Conservation (phyloP, 345 rosid species). For the Microcos paniculata region DNA sequence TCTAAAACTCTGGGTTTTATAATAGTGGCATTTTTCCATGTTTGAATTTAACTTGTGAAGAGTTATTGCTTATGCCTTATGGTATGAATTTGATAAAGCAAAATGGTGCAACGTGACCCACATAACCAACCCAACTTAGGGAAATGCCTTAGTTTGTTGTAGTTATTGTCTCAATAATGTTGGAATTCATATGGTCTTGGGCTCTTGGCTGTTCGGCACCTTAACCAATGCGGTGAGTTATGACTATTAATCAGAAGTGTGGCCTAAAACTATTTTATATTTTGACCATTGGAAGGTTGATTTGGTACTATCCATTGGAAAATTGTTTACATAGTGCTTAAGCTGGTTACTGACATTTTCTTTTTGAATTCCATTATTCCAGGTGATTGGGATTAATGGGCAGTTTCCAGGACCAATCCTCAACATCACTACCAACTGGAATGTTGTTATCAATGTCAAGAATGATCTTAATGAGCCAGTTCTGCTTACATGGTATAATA, state of each 20-base stretch:
- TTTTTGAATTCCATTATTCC: neutral
- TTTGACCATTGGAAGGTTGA: neutral
- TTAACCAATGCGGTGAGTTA: neutral
- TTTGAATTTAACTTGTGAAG: neutral
- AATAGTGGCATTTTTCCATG: neutral
- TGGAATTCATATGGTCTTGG: neutral
- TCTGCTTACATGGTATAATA: conserved; percentile 69
- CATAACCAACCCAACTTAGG: too few relatives aligned
- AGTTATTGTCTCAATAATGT: neutral
- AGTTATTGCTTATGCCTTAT: neutral
- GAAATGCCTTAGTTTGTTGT: neutral
- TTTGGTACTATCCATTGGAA: too few relatives aligned
- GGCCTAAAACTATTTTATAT: neutral
- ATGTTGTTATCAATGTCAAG: conserved; percentile 66
- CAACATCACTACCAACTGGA: conserved; percentile 74
- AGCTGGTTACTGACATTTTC: neutral
- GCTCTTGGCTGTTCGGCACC: conserved; percentile 4
- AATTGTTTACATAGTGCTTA: neutral
- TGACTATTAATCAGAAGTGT: neutral
- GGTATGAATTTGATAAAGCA: neutral
- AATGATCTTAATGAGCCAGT: conserved; percentile 70
- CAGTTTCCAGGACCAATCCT: conserved; percentile 74
- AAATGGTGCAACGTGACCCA: neutral
- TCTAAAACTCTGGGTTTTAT: neutral
- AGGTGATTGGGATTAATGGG: conserved; percentile 75